Evolutionary conservation across 2,329 filamentous ascomycete genomes (phyloP).

Genomic region (Pochonia chlamydosporia): DNA sequence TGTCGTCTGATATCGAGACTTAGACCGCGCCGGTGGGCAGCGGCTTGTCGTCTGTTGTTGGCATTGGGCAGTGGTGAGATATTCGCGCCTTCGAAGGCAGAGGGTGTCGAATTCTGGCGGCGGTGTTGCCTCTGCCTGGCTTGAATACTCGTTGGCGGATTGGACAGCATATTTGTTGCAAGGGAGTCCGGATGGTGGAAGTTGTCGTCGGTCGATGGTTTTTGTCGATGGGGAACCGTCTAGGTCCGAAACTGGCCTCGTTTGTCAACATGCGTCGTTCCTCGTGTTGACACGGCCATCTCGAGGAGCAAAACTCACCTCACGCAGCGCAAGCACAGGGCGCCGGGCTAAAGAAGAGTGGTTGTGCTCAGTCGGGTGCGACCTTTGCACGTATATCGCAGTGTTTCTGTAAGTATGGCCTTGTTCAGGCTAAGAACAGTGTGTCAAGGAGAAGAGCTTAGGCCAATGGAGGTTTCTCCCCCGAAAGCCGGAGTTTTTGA

Average conservation of each 20-base stretch:
- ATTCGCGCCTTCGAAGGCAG: constrained; percentile 69
- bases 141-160: constrained; percentile 66
- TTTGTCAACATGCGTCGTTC: not conserved
- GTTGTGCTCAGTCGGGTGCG: constrained; percentile 44
- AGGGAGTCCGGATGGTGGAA: constrained; percentile 59
- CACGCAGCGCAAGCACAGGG: constrained; percentile 78
- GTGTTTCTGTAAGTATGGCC: constrained; percentile 18
- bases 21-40: constrained; percentile 72
- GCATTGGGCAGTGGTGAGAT: constrained; percentile 57
- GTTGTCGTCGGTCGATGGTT: constrained; percentile 43
- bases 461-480: constrained; percentile 12
- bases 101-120: constrained; percentile 82
- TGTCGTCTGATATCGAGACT: constrained; percentile 71
- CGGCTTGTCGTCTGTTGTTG: constrained; percentile 31
- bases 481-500: constrained; percentile 11
- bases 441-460: constrained; percentile 14
- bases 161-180: constrained; percentile 72
- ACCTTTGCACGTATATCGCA: constrained; percentile 24
- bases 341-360: constrained; percentile 58
- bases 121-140: constrained; percentile 55
- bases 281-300: not conserved
- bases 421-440: constrained; percentile 24
- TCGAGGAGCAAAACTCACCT: constrained; percentile 51
- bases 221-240: constrained; percentile 46
- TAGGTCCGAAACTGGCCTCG: constrained; percentile 34